phyloP scores from a whole-genome alignment of 2,329 filamentous ascomycete species.

The Apiospora phragmitis region DNA sequence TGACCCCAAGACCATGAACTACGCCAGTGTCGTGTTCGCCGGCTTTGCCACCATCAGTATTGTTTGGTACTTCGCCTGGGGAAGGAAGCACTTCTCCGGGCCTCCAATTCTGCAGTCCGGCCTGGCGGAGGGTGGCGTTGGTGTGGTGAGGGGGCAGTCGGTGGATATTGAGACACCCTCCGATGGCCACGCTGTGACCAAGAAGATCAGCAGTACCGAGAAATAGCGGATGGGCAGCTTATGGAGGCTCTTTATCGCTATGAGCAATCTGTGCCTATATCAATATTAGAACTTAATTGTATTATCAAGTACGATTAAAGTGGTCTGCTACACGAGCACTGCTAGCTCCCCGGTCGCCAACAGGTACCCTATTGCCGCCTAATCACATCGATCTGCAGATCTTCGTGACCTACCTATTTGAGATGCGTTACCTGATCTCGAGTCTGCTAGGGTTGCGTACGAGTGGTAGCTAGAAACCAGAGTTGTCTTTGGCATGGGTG shows the following conservation, averaged over 20 bases:
- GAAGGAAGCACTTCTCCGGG: constrained; percentile 63
- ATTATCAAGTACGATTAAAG: not conserved
- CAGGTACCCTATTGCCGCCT: not conserved
- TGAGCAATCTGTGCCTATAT: not conserved
- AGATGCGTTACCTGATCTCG: too few relatives aligned
- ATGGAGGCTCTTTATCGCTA: not conserved
- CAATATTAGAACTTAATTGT: not conserved
- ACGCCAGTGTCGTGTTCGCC: constrained; percentile 65
- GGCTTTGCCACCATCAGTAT: constrained; percentile 61
- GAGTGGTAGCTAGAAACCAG: too few relatives aligned
- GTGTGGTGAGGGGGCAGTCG: constrained; percentile 23
- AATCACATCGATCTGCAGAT: too few relatives aligned
- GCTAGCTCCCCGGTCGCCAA: too few relatives aligned
- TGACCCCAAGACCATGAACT: constrained; percentile 61
- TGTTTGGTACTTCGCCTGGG: constrained; percentile 63
- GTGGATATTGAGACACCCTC: constrained; percentile 11
- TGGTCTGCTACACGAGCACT: not conserved
- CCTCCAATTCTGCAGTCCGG: constrained; percentile 42
- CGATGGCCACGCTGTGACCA: not conserved
- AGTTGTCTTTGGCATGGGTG: too few relatives aligned
- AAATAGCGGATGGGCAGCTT: not conserved
- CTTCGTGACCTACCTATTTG: too few relatives aligned
- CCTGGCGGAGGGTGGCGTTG: constrained; percentile 20
- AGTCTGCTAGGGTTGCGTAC: too few relatives aligned
- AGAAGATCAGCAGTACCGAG: not conserved